A percentile compares a stretch with the other conserved stretches of the same genome.
Conservation (phyloP, 192 early-diverging fungal species). For the Spizellomyces punctatus region DNA sequence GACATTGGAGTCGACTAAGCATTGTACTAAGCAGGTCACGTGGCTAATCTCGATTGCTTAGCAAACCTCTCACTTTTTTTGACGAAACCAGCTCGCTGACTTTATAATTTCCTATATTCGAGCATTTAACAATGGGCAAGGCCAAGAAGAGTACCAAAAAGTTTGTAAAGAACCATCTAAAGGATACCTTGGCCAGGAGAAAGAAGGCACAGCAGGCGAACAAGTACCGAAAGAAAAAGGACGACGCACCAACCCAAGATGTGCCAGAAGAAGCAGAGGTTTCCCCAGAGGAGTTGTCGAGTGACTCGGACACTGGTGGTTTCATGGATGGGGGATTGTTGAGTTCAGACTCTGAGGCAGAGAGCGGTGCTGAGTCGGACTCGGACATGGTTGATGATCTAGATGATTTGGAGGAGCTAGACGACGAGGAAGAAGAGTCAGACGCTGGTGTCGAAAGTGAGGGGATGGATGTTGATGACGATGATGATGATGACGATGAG, state of each 20-base stretch:
- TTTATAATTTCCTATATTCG: no score
- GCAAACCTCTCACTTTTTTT: no score
- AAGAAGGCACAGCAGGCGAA: constrained; percentile 34
- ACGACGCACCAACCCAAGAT: background rate
- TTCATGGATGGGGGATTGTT: background rate
- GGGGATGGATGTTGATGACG: constrained; percentile 52
- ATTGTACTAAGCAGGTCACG: no score
- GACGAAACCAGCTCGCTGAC: no score
- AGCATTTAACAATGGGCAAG: constrained; percentile 50
- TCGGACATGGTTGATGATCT: constrained; percentile 14
- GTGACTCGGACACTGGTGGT: constrained; percentile 51
- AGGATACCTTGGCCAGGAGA: constrained; percentile 46
- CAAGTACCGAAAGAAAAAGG: constrained; percentile 22
- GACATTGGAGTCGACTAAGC: no score
- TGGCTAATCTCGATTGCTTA: no score
- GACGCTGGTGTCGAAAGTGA: constrained; percentile 42
- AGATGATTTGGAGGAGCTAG: constrained; percentile 45
- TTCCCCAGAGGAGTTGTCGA: constrained; percentile 21
- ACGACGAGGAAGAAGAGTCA: constrained; percentile 47
- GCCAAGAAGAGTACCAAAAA: constrained; percentile 74
- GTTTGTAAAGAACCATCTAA: constrained; percentile 78
- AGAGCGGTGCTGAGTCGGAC: constrained; percentile 39
- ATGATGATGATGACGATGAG: constrained; percentile 61
- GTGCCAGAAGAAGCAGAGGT: constrained; percentile 2
- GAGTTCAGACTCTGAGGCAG: constrained; percentile 26